phyloP scores from a whole-genome alignment of 1,284 basidiomycete genomes.

The Ceratobasidium sp. region DNA sequence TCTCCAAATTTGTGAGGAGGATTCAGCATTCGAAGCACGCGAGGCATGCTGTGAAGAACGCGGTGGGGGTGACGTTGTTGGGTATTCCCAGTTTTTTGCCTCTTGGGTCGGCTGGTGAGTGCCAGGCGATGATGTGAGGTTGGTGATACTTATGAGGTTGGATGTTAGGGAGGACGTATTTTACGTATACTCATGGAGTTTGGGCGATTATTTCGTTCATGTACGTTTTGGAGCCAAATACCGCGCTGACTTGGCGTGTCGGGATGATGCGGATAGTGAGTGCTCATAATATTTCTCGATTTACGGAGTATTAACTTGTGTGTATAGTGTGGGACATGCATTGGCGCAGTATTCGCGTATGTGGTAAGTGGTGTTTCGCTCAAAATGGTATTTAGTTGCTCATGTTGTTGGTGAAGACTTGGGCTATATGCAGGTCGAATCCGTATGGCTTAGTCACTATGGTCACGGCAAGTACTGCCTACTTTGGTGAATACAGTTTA shows the following conservation, averaged over 20 bases:
- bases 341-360: constrained; percentile 35
- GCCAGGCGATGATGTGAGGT: too few relatives aligned
- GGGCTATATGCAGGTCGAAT: constrained; percentile 51
- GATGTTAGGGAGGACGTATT: constrained; percentile 26
- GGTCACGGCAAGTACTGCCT: constrained; percentile 52
- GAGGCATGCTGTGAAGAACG: constrained; percentile 33
- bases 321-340: constrained; percentile 31
- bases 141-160: not conserved
- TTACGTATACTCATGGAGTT: constrained; percentile 2
- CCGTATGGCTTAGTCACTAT: constrained; percentile 61
- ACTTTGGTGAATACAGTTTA: constrained; percentile 43
- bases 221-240: constrained; percentile 40
- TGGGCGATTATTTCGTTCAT: constrained; percentile 41
- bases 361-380: not conserved
- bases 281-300: too few relatives aligned
- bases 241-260: constrained; percentile 33
- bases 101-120: constrained; percentile 20
- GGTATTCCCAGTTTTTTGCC: constrained; percentile 32
- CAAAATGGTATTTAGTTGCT: too few relatives aligned
- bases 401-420: constrained; percentile 3
- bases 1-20: constrained; percentile 15
- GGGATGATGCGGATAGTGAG: constrained; percentile 36
- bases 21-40: constrained; percentile 41
- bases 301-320: not conserved
- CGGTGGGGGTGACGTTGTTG: constrained; percentile 25